These are phyloP conservation scores for Epichloe typhina DNA, from an alignment of 2,329 filamentous ascomycete genomes.

Conservation along the genomic window DNA sequence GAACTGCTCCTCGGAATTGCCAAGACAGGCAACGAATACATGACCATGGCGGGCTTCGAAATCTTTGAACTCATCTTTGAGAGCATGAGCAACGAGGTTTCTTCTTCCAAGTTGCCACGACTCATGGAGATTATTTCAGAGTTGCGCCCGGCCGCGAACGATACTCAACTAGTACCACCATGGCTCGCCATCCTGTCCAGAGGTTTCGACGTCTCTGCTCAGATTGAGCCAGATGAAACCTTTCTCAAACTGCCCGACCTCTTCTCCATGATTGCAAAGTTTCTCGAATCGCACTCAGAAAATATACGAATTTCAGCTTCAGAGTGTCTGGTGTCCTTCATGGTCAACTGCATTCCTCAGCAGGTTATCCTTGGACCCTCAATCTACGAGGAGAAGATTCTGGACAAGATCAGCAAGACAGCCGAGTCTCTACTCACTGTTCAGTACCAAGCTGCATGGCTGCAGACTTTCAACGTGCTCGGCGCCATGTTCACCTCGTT, in stretches of 20 bases:
- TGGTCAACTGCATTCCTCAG: slow-evolving; percentile 78
- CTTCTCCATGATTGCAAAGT: slow-evolving; percentile 66
- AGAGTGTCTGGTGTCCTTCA: slow-evolving; percentile 86
- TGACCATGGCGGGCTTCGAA: slow-evolving; percentile 92
- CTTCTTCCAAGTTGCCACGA: slow-evolving; percentile 77
- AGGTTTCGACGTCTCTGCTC: slow-evolving; percentile 86
- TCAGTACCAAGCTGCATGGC: slow-evolving; percentile 88
- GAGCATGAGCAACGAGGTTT: slow-evolving; percentile 75
- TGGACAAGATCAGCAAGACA: slow-evolving; percentile 66
- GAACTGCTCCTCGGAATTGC: slow-evolving; percentile 83
- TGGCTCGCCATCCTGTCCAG: slow-evolving; percentile 94
- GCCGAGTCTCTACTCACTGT: slow-evolving; percentile 68
- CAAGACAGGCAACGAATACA: slow-evolving; percentile 80
- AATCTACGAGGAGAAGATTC: slow-evolving; percentile 78
- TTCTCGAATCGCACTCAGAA: slow-evolving; percentile 75
- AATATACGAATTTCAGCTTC: slow-evolving; percentile 92
- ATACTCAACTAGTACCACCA: slow-evolving; percentile 84
- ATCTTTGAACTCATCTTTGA: slow-evolving; percentile 96
- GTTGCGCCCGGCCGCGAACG: slow-evolving; percentile 79
- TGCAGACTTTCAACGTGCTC: slow-evolving; percentile 84
- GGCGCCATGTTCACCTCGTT: slow-evolving; percentile 77
- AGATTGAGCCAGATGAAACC: slow-evolving; percentile 78
- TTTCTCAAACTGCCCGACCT: slow-evolving; percentile 81
- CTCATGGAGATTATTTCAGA: slow-evolving; percentile 87
- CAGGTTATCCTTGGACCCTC: slow-evolving; percentile 78